phyloP scores from a whole-genome alignment of 1,284 basidiomycete species.

The Garcileccinum viscosum region DNA sequence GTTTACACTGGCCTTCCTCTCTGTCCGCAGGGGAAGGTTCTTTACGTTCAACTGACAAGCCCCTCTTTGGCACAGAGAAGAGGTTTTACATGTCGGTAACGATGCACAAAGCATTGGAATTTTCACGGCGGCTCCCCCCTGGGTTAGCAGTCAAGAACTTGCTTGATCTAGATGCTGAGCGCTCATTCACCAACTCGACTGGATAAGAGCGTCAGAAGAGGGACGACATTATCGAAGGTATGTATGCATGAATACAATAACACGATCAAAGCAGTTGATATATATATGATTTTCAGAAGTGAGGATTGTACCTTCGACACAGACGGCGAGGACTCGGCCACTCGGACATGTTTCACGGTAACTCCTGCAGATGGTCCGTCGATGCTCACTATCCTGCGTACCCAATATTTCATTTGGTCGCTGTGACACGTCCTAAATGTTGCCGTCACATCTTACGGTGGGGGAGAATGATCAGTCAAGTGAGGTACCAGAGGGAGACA shows the following conservation, averaged over 20 bases:
- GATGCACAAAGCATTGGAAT: not conserved
- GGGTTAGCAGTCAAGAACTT: not conserved
- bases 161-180: not conserved
- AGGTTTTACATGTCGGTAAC: not conserved
- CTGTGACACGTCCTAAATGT: too few relatives aligned
- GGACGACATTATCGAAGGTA: not conserved
- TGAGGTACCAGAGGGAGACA: not conserved
- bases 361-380: too few relatives aligned
- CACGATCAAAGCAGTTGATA: constrained; percentile 10
- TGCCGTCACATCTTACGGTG: too few relatives aligned
- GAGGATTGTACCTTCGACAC: too few relatives aligned
- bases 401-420: too few relatives aligned
- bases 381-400: too few relatives aligned
- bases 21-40: too few relatives aligned
- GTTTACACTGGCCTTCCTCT: not conserved
- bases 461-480: not conserved
- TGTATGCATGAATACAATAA: not conserved
- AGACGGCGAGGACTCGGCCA: too few relatives aligned
- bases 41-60: too few relatives aligned
- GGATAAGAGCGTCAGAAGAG: not conserved
- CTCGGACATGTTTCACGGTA: too few relatives aligned
- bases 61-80: not conserved
- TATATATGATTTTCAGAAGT: too few relatives aligned
- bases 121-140: not conserved
- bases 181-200: not conserved